Base-by-base conservation (phyloP, 2,329 filamentous ascomycete species). In the Fusarium tricinctum region DNA sequence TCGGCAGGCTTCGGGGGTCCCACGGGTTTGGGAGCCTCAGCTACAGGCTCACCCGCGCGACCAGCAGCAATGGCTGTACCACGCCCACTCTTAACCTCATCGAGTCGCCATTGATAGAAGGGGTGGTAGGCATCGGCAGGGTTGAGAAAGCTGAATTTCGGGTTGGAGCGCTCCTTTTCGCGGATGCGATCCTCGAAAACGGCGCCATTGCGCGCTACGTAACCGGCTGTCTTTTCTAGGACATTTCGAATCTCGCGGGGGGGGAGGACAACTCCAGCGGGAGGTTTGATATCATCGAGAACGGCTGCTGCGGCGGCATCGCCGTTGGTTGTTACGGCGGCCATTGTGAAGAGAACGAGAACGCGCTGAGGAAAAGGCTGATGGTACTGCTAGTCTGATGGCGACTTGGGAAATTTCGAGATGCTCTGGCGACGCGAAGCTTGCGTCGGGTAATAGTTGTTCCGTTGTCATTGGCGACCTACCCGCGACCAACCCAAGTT, bases 221-320 rank as follows among this genome's bases (percentile, higher is more conserved):
- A 98, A 46, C 94, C 94, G 53, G 96, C 95, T 14, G 95, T 97
- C 83, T 97, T 98, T 80, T 97, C 94, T 75, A 99, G 89, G 71
- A 95, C 80, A 78, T 84, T 83, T 84, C 94, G 90, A 75, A 97
- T 94, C 76, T 94, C 92, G 77, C 90, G 95, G 13, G 96, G 96
- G 22, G 96, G 96, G 55, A 97, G 86, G 58, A 97, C 92, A 68
- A 97, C 86, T 66, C 94, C 93, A 60, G 90, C 82, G 5, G 95
- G 95, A 33, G 93, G 89, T 78, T 94, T 95, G 78, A 89, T 87
- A 66, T 89, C 87, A 67, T 94, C 88, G 57, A 90, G 83, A 47
- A 78, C 79, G 30, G 52, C 42, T 40, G 83, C 30, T 33, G 30
- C 81, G 40, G 82, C 79, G 69, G 83, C 78, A 78, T 87, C 85